Evolutionary conservation across 495 filamentous ascomycete genomes (phyloP), one percentile per base, ranked within the genome.

Genomic region (Penicillium lividum): DNA sequence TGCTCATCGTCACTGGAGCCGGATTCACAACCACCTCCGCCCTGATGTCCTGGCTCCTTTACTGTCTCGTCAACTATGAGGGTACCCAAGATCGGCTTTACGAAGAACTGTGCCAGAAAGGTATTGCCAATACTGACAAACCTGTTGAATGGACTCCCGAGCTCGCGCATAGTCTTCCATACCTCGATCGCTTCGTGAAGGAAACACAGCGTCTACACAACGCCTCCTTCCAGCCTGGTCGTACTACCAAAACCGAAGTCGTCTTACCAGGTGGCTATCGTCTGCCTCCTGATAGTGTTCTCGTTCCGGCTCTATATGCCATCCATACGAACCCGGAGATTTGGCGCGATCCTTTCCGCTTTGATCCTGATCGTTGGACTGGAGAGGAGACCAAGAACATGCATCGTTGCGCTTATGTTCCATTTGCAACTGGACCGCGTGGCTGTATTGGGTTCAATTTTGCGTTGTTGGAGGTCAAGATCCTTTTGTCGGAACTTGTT

Each of bases 391-490:
- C 33, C 4, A 36, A 36, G 33, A 36, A 36, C 9, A 36, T 36
- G 33, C 33, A 36, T 36, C 33, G 33, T 11, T 36, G 33, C 33
- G 33, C 33, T 11, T 36, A 36, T 59, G 67, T 78, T 7, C 82
- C 82, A 0, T 84, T 86, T 53, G 81, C 77, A 1, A 72, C 76
- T 4, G 83, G 82, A 0, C 68, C 71, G 3, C 63, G 82, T 3
- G 68, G 68, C 31, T 85, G 82, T 63, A 80, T 85, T 48, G 83
- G 82, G 0, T 84, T 85, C 64, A 85, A 84, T 60, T 81, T 84
- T 64, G 84, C 82, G 0, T 61, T 85, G 46, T 59, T 70, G n/a
- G 80, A 86, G 63, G 74, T 84, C 27, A 82, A 83, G 68, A 67
- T 80, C 1, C 61, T 83, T 28, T 44, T 86, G 56, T 52, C 71